Base-by-base conservation (phyloP, 2,329 filamentous ascomycete genomes). In the Apiospora pterosperma region DNA sequence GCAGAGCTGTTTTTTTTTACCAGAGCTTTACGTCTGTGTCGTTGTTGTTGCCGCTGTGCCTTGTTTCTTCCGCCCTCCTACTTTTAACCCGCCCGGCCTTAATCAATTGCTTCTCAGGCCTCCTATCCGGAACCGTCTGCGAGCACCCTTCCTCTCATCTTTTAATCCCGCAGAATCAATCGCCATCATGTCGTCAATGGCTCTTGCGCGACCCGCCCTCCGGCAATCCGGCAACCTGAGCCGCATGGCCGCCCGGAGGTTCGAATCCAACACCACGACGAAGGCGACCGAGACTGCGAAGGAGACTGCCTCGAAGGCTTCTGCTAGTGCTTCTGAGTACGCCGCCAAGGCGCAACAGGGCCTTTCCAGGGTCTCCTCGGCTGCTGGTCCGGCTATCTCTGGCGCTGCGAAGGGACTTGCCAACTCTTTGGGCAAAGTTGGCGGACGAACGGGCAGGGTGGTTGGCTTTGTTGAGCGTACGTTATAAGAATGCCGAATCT, bases 381-480 rank as follows among this genome's bases (percentile, higher is more conserved):
- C 92, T 63, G 94, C 93, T 72, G 92, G 92, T 64, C 90, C 92
- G 67, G 92, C 89, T 67, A 84, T 96, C 73, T 85, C 86, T 72
- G 89, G 87, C 76, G 92, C 91, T 72, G 91, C 91, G 64, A 87
- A 88, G 76, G 86, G 88, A 64, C 80, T 90, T 70, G 81, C 84
- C 70, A 86, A 81, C 75, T 88, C 91, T 65, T 80, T 97, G 72
- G 84, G 88, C 77, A 91, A 88, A 81, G 85, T 94, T 76, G 94
- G 93, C 75, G 95, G 95, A 74, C 88, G 91, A 73, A 94, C 92
- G 67, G 93, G 92, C 74, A 88, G 86, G 79, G 76, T 94, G 71
- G 86, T 97, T 78, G 84, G 84, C 72, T 92, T 94, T 75, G 84
- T 96, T 75, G 92, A 97, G 86, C 90, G 96, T 98, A 87, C 82